phyloP scores from a whole-genome alignment of 116 monocot species.

The Cymodocea nodosa region DNA sequence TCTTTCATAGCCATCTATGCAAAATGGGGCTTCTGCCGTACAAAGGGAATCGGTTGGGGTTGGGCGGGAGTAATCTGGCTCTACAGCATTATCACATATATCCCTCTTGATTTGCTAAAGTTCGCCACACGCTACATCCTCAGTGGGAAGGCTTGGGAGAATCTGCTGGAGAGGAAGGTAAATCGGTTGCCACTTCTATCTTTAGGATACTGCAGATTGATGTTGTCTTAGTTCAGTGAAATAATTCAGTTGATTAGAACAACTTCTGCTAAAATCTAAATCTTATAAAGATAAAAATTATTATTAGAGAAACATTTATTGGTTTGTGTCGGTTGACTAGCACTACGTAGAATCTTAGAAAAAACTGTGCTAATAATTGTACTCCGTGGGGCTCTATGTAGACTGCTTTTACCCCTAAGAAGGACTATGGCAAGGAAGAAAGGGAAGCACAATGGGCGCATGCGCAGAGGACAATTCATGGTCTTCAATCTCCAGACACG shows the following conservation, averaged over 20 bases:
- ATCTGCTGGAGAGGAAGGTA: constrained; percentile 69
- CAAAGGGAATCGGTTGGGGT: constrained; percentile 76
- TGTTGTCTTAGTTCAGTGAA: too few species aligned
- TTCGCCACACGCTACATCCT: constrained; percentile 74
- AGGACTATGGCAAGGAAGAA: constrained; percentile 78
- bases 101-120: constrained; percentile 66
- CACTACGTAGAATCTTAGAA: too few species aligned
- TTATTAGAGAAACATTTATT: too few species aligned
- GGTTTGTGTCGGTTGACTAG: too few species aligned
- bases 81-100: constrained; percentile 55
- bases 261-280: too few species aligned
- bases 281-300: too few species aligned
- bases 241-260: too few species aligned
- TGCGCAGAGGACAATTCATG: constrained; percentile 88
- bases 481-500: constrained; percentile 60
- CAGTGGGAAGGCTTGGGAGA: constrained; percentile 87
- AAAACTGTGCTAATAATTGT: neutral
- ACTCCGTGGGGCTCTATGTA: constrained; percentile 2
- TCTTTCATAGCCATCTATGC: constrained; percentile 76
- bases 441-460: constrained; percentile 83
- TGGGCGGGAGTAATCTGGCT: constrained; percentile 96
- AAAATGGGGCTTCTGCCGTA: constrained; percentile 71
- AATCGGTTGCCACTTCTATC: neutral
- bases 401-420: constrained; percentile 91
- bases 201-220: too few species aligned